Base-by-base conservation (phyloP, 129 eudicot species). In the Lactuca sativa region DNA sequence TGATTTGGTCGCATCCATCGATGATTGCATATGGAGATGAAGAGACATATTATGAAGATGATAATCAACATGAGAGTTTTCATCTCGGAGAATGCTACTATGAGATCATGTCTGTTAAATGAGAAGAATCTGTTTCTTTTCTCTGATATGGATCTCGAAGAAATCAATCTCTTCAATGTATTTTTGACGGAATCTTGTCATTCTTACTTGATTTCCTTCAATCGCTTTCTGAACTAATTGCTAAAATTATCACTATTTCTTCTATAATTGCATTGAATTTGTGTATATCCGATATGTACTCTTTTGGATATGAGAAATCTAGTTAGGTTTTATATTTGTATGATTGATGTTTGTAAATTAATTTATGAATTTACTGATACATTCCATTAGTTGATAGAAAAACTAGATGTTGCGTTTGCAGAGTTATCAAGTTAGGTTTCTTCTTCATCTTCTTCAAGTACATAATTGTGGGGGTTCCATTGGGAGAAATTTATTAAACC, bases 91-190 rank as follows among this genome's bases (percentile, higher is more conserved):
- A 38, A 62, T 9, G 32, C 9, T 16, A 7, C 10, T 16, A 16
- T 60, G 8, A 38, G 7, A 37, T 38, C 18, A 52, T 62, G 51
- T 62, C 3, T 36, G 48, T 37, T 40, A 40, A 62, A 15, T 38
- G 18, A 17, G n/a, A 16, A 9, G 11, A 36, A 40, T 41, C 32
- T 62, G 67, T 60, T 10, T 60, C 65, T 60, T 60, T 41, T 14
- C 44, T 34, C 25, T 60, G 65, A 17, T 31, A 41, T 30, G 82
- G 89, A 78, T 32, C 69, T 73, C 69, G 77, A 71, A 76, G 77
- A 78, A 14, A 74, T 72, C 81, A 62, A 76, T 69, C 74, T 30
- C 80, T 83, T 17, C 85, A 73, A 80, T 82, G 93, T 86, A 32
- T 11, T 56, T 43, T 10, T 17, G 61, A 36, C 4, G 43, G 64